Evolutionary conservation across 805 yeast species (phyloP).

Genomic region (Barnettozyma pratensis): DNA sequence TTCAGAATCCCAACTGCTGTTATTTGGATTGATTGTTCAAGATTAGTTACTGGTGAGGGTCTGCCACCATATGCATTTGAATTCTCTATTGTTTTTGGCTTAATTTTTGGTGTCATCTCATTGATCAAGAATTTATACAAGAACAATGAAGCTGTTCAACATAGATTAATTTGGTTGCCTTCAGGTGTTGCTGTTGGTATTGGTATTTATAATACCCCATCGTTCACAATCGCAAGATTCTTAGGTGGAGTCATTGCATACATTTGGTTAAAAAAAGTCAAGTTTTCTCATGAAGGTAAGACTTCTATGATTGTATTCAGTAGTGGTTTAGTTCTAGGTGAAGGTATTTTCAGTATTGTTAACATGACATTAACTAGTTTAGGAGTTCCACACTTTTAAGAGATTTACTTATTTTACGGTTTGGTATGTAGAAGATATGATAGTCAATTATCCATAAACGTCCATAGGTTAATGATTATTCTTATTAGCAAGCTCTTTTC

Average conservation of each 20-base stretch:
- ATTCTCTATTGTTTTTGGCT: conserved; percentile 57
- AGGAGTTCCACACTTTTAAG: conserved; percentile 51
- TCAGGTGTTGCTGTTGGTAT: conserved; percentile 97
- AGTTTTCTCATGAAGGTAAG: conserved; percentile 40
- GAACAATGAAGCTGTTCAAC: conserved; percentile 30
- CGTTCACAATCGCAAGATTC: conserved; percentile 90
- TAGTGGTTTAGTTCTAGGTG: conserved; percentile 90
- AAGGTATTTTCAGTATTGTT: conserved; percentile 81
- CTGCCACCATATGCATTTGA: conserved; percentile 73
- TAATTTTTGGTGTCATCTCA: conserved; percentile 64
- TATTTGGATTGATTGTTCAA: conserved; percentile 94
- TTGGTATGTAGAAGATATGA: not conserved
- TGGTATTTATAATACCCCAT: conserved; percentile 91
- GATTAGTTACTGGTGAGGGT: conserved; percentile 87
- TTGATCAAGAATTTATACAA: conserved; percentile 55
- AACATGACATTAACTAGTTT: conserved; percentile 74
- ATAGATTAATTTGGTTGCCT: conserved; percentile 59
- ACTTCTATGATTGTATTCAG: conserved; percentile 82
- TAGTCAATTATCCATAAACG: conserved; percentile 10
- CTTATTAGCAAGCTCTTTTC: conserved; percentile 28
- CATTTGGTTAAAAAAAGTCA: conserved; percentile 44
- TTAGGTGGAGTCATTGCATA: conserved; percentile 75
- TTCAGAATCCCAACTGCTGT: conserved; percentile 93
- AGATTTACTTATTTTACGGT: not conserved
- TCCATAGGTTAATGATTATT: conserved; percentile 39